Base-by-base conservation (phyloP, 1,284 basidiomycete species). In the Microstroma glucosiphilum region DNA sequence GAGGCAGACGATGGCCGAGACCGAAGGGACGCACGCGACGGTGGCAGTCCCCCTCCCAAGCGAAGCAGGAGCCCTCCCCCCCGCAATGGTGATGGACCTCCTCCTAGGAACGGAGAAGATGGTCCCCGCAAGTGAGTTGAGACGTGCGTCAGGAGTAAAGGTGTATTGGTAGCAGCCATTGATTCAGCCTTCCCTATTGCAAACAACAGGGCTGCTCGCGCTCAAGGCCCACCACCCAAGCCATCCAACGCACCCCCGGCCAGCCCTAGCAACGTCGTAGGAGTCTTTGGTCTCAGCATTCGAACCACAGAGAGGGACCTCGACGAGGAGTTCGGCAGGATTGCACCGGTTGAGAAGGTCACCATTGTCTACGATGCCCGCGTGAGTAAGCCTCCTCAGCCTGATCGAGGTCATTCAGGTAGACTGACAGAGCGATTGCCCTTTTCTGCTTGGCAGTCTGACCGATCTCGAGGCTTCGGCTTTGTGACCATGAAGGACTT, bases 291-390 rank as follows among this genome's bases (percentile, higher is more conserved):
- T 17, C 83, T 98, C 51, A 93, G 91, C 71, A 94, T 98, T 66
- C 87, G 93, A 63, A 97, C 94, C 2, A 86, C 87, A 63, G 96
- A 98, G 80, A 86, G 89, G 51, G 94, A 97, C 79, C 83, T 98
- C 56, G 90, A 96, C 73, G 89, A 94, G 68, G 92, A 96, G 80
- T 98, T 98, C 74, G 85, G 83, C 71, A 85, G 90, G 54, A 90
- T 88, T 71, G 93, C 92, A 23, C 85, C 87, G 30, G 93, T 97
- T 58, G 91, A 94, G 75, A 97, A 97, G 81, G 77, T 75, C 42
- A 90, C 89, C 58, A 92, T 98, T 70, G 96, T 98, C n/a, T 97
- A 97, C 79, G 94, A 98, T 81, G 92, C 96, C 80, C 84, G 93
- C 76, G 92, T 96, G 77, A 61, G 65, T 60, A 23, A 8, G n/a